Evolutionary conservation across 129 eudicot genomes (phyloP).

Genomic region (Mikania micrantha): DNA sequence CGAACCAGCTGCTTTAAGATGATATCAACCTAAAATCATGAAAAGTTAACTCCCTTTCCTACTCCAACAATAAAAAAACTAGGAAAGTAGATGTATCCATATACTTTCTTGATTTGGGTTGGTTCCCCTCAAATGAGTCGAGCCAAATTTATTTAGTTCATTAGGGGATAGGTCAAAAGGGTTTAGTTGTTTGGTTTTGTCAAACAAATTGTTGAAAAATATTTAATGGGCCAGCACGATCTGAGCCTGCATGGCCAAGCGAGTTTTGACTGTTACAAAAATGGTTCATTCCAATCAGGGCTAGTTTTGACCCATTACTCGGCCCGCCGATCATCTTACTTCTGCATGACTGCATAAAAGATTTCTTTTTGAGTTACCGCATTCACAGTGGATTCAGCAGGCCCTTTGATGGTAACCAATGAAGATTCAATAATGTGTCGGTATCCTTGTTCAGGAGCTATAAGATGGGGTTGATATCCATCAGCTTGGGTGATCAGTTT

Average conservation of each 20-base stretch:
- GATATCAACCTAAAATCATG: conserved; percentile 33
- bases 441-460: conserved; percentile 50
- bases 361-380: conserved; percentile 24
- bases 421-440: conserved; percentile 45
- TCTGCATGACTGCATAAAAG: neutral
- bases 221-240: neutral
- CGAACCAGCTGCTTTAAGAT: conserved; percentile 45
- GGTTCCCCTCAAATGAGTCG: neutral
- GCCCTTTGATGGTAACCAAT: conserved; percentile 37
- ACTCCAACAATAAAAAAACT: neutral
- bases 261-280: neutral
- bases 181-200: neutral
- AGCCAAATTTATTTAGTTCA: neutral
- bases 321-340: neutral
- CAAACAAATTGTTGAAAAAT: neutral
- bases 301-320: neutral
- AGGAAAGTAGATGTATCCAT: neutral
- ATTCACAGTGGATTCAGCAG: conserved; percentile 41
- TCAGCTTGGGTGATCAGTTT: conserved; percentile 37
- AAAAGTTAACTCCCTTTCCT: conserved; percentile 9
- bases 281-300: neutral
- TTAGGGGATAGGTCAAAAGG: neutral
- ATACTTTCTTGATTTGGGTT: neutral
- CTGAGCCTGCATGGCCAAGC: neutral
- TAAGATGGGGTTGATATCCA: conserved; percentile 39